Evolutionary conservation across 2,329 filamentous ascomycete species (phyloP).

Genomic region (Xylaria sp.): DNA sequence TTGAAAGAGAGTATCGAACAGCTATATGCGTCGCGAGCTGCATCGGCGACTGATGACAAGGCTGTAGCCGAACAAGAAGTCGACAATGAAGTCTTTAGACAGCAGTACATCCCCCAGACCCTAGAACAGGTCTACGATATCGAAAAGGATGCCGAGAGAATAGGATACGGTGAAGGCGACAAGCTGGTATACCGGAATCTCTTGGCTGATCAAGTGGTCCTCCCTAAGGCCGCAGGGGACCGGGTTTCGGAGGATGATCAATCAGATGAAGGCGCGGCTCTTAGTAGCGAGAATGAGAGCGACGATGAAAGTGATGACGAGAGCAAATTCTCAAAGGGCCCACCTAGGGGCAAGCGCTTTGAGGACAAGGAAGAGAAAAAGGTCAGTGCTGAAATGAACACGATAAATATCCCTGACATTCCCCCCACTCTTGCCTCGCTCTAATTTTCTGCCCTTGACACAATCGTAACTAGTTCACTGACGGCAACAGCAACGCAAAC

Average conservation of each 20-base stretch:
- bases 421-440: slow-evolving; percentile 13
- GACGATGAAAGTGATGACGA: slow-evolving; percentile 58
- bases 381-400: slow-evolving; percentile 54
- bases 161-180: slow-evolving; percentile 77
- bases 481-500: slow-evolving; percentile 72
- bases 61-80: slow-evolving; percentile 72
- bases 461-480: slow-evolving; percentile 19
- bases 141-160: slow-evolving; percentile 85
- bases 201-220: slow-evolving; percentile 74
- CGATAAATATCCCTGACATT: background rate
- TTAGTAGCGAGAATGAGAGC: slow-evolving; percentile 57
- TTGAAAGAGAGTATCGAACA: slow-evolving; percentile 73
- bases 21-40: slow-evolving; percentile 69
- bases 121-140: slow-evolving; percentile 96
- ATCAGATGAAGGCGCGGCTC: slow-evolving; percentile 62
- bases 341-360: slow-evolving; percentile 83
- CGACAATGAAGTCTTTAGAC: slow-evolving; percentile 91
- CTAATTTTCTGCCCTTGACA: background rate
- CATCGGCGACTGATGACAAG: slow-evolving; percentile 62
- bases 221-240: slow-evolving; percentile 49
- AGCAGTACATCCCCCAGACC: slow-evolving; percentile 96
- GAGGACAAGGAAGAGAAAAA: slow-evolving; percentile 93
- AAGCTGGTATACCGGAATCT: slow-evolving; percentile 88
- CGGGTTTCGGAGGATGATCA: slow-evolving; percentile 54
- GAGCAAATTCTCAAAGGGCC: slow-evolving; percentile 70